A percentile compares a stretch with the other conserved stretches of the same genome.
These are phyloP conservation scores for Spathaspora arborariae DNA, from an alignment of 805 yeast genomes.

Conservation along the genomic window DNA sequence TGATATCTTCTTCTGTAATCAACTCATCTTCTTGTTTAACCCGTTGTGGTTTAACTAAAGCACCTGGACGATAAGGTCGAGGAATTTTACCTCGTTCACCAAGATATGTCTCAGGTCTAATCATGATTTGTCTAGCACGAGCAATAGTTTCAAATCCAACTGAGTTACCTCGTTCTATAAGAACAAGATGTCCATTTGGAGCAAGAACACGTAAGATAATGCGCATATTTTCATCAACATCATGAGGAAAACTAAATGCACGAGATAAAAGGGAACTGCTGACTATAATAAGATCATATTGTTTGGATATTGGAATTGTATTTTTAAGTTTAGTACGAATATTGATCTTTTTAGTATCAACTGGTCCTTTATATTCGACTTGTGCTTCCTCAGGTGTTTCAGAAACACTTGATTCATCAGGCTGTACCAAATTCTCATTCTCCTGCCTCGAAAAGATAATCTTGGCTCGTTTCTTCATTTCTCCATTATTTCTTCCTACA, in stretches of 20 bases:
- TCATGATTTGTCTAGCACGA: slow-evolving; percentile 82
- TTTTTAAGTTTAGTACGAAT: slow-evolving; percentile 55
- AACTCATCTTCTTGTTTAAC: slow-evolving; percentile 32
- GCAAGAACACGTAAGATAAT: slow-evolving; percentile 55
- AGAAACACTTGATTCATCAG: neutral
- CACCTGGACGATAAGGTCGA: slow-evolving; percentile 59
- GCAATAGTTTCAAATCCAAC: slow-evolving; percentile 85
- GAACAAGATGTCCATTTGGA: slow-evolving; percentile 76
- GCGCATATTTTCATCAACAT: slow-evolving; percentile 67
- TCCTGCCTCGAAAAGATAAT: slow-evolving; percentile 67
- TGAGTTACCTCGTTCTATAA: slow-evolving; percentile 88
- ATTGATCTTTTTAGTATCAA: slow-evolving; percentile 53
- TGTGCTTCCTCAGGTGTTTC: slow-evolving; percentile 7
- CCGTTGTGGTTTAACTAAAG: slow-evolving; percentile 38
- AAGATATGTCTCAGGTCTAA: slow-evolving; percentile 74
- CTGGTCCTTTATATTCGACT: slow-evolving; percentile 39
- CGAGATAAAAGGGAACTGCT: slow-evolving; percentile 71
- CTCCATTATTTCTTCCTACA: slow-evolving; percentile 50
- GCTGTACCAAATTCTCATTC: slow-evolving; percentile 33
- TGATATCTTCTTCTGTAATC: slow-evolving; percentile 32
- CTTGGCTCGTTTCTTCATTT: slow-evolving; percentile 81
- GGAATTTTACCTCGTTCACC: slow-evolving; percentile 62
- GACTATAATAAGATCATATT: slow-evolving; percentile 80
- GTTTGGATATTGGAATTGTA: slow-evolving; percentile 46
- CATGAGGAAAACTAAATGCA: slow-evolving; percentile 59